These are phyloP conservation scores for Petrea volubilis DNA, from an alignment of 257 asterid genomes.

Conservation along the genomic window DNA sequence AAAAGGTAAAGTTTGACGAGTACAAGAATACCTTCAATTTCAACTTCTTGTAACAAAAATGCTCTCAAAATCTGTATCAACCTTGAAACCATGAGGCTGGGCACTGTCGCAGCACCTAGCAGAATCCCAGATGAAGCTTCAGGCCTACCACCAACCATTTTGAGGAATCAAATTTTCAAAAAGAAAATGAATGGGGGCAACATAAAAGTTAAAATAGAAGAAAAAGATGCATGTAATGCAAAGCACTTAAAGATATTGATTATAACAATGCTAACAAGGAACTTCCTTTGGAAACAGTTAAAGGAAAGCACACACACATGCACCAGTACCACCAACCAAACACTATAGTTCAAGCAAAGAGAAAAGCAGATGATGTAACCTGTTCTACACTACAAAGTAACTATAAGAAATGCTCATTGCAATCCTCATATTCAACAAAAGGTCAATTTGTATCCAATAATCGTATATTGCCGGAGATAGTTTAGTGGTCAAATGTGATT, in stretches of 20 bases:
- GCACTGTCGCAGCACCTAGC: constrained; percentile 84
- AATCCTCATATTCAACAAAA: no score
- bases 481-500: no score
- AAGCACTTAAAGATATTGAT: neutral
- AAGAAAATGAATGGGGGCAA: neutral
- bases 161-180: neutral
- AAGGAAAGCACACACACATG: no score
- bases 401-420: no score
- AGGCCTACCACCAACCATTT: constrained; percentile 51
- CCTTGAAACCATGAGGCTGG: constrained; percentile 76
- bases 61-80: constrained; percentile 72
- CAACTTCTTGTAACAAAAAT: constrained; percentile 39
- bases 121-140: constrained; percentile 89
- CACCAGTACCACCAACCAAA: no score
- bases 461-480: no score
- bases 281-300: no score
- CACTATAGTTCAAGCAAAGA: no score
- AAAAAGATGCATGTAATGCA: neutral
- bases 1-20: neutral
- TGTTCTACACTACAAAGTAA: no score
- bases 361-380: no score
- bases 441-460: no score
- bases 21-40: constrained; percentile 47
- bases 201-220: neutral
- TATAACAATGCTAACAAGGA: no score